A percentile compares a stretch with the other conserved stretches of the same genome.
These are phyloP conservation scores for Amaranthus tricolor DNA, from an alignment of 179 eudicot genomes.

Conservation along the genomic window DNA sequence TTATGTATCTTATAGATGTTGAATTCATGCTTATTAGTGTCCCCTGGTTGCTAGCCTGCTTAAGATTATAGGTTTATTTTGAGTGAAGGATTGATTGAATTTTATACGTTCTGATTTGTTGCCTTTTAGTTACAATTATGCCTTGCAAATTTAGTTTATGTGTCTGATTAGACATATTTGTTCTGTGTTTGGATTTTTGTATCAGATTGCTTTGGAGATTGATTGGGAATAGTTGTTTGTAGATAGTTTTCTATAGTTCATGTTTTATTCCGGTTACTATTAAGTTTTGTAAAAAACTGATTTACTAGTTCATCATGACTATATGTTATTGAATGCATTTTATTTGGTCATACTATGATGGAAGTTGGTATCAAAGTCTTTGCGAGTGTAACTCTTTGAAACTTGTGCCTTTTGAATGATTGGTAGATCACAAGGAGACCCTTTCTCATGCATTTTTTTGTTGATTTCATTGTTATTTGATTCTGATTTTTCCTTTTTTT, in stretches of 20 bases:
- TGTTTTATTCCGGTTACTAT: background rate
- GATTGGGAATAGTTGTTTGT: background rate
- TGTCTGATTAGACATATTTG: background rate
- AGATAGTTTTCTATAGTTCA: background rate
- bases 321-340: background rate
- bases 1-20: slow-evolving; percentile 3
- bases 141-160: background rate
- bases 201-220: background rate
- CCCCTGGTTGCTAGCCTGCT: background rate
- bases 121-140: background rate
- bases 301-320: background rate
- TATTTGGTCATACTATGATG: background rate
- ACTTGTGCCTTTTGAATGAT: background rate
- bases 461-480: slow-evolving; percentile 5
- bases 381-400: background rate
- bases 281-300: background rate
- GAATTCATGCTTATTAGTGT: background rate
- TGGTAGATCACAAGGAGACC: slow-evolving; percentile 1
- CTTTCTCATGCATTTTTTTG: background rate
- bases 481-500: slow-evolving; percentile 19
- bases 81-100: background rate
- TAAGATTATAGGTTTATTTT: background rate
- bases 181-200: background rate
- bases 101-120: background rate
- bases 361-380: background rate